Conservation (phyloP, 352 stramenopile genomes). For the Phytophthora rubi region DNA sequence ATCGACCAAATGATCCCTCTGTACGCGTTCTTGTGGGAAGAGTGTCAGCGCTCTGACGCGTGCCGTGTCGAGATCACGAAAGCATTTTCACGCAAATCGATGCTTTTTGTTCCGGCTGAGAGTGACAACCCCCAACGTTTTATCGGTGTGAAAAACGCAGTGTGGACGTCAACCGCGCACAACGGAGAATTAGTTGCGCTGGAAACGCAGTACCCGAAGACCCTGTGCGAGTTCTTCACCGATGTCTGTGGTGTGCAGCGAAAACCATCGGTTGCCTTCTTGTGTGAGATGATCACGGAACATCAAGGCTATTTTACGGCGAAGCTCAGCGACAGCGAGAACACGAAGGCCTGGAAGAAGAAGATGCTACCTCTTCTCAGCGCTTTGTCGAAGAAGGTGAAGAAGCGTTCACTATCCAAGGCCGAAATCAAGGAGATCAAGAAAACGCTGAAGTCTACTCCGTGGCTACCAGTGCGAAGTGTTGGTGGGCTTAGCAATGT, state of each 20-base stretch:
- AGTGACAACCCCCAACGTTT: constrained; percentile 18
- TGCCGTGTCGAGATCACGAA: constrained; percentile 28
- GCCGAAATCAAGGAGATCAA: constrained; percentile 50
- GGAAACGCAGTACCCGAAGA: constrained; percentile 59
- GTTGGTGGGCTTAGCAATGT: constrained; percentile 13
- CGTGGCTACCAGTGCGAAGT: constrained; percentile 46
- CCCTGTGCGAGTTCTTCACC: constrained; percentile 66
- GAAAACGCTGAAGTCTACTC: constrained; percentile 45
- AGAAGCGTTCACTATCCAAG: constrained; percentile 51
- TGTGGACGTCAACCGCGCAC: constrained; percentile 54
- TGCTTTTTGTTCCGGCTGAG: constrained; percentile 36
- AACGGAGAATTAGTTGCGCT: constrained; percentile 43
- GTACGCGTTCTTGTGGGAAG: constrained; percentile 54
- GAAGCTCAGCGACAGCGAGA: constrained; percentile 12
- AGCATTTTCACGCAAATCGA: constrained; percentile 32
- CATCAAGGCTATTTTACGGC: constrained; percentile 6
- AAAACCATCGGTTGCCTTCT: constrained; percentile 59
- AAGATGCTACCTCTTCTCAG: constrained; percentile 50
- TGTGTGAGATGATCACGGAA: constrained; percentile 46
- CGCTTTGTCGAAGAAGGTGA: constrained; percentile 48
- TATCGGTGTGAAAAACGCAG: constrained; percentile 35
- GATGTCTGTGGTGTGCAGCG: constrained; percentile 65
- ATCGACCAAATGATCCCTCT: constrained; percentile 35
- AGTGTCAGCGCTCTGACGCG: constrained; percentile 35
- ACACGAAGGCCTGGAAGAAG: constrained; percentile 45